Percentiles rank a stretch among this genome's conserved stretches.
Conservation (phyloP, 148 eudicot genomes). For the Rhododendron mucronatum region DNA sequence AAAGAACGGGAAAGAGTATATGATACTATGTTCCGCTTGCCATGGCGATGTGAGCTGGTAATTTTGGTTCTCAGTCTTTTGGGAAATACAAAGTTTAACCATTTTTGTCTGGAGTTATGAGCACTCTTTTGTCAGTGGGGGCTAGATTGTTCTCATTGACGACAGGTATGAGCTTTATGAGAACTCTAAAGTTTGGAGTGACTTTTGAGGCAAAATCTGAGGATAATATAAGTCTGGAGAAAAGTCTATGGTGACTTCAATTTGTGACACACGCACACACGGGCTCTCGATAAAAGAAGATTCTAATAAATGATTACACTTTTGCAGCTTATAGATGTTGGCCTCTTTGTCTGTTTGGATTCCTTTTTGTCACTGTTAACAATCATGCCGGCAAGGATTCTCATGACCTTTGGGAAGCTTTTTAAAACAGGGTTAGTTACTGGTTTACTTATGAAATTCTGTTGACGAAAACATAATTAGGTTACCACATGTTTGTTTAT, state of each 20-base stretch:
- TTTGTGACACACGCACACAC: neutral
- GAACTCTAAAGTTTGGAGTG: neutral
- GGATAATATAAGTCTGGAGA: neutral
- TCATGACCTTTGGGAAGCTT: constrained; percentile 48
- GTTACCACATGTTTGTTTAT: neutral
- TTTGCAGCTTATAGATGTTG: constrained; percentile 92
- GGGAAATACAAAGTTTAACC: neutral
- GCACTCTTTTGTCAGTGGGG: neutral
- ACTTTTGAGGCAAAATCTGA: neutral
- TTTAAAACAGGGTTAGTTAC: constrained; percentile 54
- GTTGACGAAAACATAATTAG: neutral
- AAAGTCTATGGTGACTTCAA: neutral
- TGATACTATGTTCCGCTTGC: constrained; percentile 93
- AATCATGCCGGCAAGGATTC: constrained; percentile 77
- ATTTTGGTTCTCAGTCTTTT: constrained; percentile 4
- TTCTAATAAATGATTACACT: neutral
- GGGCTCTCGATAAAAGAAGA: neutral
- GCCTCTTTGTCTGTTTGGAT: constrained; percentile 88
- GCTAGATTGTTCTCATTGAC: neutral
- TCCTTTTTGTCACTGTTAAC: constrained; percentile 87
- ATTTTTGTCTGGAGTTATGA: neutral
- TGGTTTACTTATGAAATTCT: constrained; percentile 1
- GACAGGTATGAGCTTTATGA: neutral
- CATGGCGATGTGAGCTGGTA: constrained; percentile 99
- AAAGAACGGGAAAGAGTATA: constrained; percentile 94